Percentiles rank a stretch among this genome's conserved stretches.
These are phyloP conservation scores for Zalaria sp. DNA, from an alignment of 2,329 filamentous ascomycete species.

Conservation along the genomic window DNA sequence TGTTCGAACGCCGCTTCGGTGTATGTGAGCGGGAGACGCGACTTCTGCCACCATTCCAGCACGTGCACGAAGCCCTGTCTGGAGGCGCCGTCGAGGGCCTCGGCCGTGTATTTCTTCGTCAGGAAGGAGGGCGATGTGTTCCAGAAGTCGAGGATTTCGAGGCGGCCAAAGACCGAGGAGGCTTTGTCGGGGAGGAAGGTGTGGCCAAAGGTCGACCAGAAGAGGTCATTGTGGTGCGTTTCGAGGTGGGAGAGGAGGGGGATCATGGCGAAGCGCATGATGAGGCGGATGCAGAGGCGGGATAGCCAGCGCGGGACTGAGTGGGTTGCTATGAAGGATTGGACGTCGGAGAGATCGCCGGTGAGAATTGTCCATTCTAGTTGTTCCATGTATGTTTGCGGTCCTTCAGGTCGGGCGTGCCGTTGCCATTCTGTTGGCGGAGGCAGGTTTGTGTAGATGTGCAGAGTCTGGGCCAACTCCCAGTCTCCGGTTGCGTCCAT, in stretches of 20 bases:
- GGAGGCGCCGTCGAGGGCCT: conserved; percentile 78
- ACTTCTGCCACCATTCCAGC: conserved; percentile 83
- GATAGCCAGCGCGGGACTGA: conserved; percentile 65
- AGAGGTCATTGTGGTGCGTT: conserved; percentile 55
- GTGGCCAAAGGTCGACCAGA: conserved; percentile 71
- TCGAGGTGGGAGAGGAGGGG: conserved; percentile 63
- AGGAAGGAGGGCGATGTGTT: conserved; percentile 67
- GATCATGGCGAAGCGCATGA: conserved; percentile 80
- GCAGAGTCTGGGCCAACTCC: conserved; percentile 72
- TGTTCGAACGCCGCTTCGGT: conserved; percentile 80
- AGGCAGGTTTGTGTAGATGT: conserved; percentile 64
- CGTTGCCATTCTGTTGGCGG: conserved; percentile 60
- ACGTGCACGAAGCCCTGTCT: conserved; percentile 73
- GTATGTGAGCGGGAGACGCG: conserved; percentile 66
- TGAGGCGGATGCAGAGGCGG: conserved; percentile 68
- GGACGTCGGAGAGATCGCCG: conserved; percentile 54
- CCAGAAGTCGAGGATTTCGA: conserved; percentile 85
- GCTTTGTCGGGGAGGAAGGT: conserved; percentile 79
- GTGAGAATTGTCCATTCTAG: conserved; percentile 78
- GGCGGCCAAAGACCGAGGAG: conserved; percentile 71
- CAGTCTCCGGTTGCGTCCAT: conserved; percentile 77
- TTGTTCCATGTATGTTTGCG: conserved; percentile 60
- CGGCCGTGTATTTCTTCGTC: conserved; percentile 72
- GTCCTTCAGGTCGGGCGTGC: conserved; percentile 47
- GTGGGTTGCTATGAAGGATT: conserved; percentile 53